phyloP scores from a whole-genome alignment of 345 rosid species.

The Hypericum perforatum region DNA sequence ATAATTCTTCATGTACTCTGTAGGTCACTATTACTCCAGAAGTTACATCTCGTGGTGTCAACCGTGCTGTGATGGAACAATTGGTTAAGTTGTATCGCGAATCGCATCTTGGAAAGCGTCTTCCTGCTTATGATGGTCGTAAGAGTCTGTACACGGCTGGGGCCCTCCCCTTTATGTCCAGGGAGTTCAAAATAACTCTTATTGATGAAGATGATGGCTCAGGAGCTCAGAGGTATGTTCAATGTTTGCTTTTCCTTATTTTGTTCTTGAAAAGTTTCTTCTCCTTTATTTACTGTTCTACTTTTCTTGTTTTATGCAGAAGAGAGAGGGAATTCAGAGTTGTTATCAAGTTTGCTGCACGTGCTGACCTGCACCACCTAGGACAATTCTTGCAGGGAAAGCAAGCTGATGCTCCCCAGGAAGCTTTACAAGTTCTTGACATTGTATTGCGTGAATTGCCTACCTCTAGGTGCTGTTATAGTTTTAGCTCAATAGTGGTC shows the following conservation, averaged over 20 bases:
- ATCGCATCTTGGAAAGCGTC: constrained; percentile 25
- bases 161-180: constrained; percentile 26
- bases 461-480: constrained; percentile 18
- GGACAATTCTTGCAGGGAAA: constrained; percentile 23
- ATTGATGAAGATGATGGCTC: constrained; percentile 23
- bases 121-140: constrained; percentile 37
- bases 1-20: neutral
- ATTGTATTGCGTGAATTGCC: constrained; percentile 26
- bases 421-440: constrained; percentile 29
- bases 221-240: constrained; percentile 16
- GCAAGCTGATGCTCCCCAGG: constrained; percentile 31
- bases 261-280: neutral
- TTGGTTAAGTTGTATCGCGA: constrained; percentile 23
- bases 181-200: constrained; percentile 20
- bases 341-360: constrained; percentile 25
- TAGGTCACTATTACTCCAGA: constrained; percentile 31
- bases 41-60: constrained; percentile 20
- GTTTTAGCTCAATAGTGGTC: neutral
- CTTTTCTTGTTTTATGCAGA: neutral
- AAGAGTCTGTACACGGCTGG: constrained; percentile 30
- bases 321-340: constrained; percentile 27
- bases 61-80: constrained; percentile 23
- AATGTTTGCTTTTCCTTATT: neutral
- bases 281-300: neutral
- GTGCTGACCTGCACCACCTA: constrained; percentile 22